phyloP scores from a whole-genome alignment of 805 yeast species.

The Yamadazyma phyllophila region DNA sequence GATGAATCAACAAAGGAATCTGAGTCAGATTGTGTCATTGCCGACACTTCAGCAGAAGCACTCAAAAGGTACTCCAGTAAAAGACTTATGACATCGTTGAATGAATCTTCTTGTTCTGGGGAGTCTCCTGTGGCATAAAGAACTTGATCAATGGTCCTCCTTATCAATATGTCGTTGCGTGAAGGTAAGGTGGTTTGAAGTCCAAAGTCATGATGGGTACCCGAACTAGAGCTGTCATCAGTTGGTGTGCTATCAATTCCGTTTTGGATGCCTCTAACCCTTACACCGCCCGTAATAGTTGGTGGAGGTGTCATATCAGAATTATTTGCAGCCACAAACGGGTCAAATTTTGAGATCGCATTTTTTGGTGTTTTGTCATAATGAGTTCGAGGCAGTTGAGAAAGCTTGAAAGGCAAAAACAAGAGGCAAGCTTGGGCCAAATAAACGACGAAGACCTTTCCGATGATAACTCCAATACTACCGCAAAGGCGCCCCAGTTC shows the following conservation, averaged over 20 bases:
- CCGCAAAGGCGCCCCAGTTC: slow-evolving; percentile 6
- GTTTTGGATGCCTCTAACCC: no score
- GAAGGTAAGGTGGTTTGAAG: no score
- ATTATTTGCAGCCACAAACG: slow-evolving; percentile 19
- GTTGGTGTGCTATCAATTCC: no score
- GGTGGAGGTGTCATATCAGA: background rate
- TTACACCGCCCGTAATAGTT: no score
- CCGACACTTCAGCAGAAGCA: background rate
- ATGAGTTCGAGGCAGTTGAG: slow-evolving; percentile 55
- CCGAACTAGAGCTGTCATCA: no score
- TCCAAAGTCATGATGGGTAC: no score
- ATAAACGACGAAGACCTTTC: background rate
- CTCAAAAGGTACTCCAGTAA: background rate
- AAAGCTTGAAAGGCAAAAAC: slow-evolving; percentile 36
- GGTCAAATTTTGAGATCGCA: background rate
- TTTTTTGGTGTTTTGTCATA: slow-evolving; percentile 1
- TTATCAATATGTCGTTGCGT: background rate
- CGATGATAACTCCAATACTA: background rate
- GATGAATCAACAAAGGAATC: background rate
- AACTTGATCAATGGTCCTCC: background rate
- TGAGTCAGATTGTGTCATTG: background rate
- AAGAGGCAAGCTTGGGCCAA: slow-evolving; percentile 12
- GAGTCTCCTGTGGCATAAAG: background rate
- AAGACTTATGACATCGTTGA: background rate
- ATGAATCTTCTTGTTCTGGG: background rate